Conservation (phyloP, 345 rosid species). For the Carallia brachiata region DNA sequence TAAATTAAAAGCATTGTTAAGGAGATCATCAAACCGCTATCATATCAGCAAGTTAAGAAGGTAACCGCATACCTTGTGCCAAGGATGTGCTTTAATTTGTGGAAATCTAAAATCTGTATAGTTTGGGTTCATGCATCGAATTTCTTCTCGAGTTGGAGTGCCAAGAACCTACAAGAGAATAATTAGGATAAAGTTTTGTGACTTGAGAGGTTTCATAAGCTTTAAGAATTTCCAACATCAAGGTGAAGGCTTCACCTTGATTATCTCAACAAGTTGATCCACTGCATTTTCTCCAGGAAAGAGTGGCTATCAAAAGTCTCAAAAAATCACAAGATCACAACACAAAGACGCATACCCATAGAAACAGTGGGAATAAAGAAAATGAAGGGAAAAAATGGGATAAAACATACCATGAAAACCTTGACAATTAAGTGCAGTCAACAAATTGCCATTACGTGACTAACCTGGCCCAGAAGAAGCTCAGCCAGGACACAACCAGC, state of each 20-base stretch:
- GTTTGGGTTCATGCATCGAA: constrained; percentile 88
- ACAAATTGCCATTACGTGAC: constrained; percentile 14
- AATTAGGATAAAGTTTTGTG: constrained; percentile 13
- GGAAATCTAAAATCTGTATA: constrained; percentile 79
- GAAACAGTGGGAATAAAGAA: not conserved
- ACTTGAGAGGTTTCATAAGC: constrained; percentile 1
- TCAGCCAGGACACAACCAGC: constrained; percentile 93
- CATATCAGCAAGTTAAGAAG: too few relatives aligned
- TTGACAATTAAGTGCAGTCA: not conserved
- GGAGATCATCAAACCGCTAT: too few relatives aligned
- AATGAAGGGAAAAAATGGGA: not conserved
- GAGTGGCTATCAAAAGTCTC: constrained; percentile 44
- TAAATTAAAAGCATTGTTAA: too few relatives aligned
- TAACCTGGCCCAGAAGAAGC: constrained; percentile 79
- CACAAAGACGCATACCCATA: not conserved
- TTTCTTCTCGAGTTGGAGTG: constrained; percentile 91
- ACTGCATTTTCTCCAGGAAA: constrained; percentile 85
- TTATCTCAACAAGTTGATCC: constrained; percentile 85
- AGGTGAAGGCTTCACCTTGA: constrained; percentile 44
- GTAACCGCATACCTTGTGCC: constrained; percentile 63
- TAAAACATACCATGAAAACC: not conserved
- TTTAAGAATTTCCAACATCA: not conserved
- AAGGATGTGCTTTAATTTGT: constrained; percentile 77
- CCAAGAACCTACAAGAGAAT: constrained; percentile 65
- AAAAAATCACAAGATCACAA: not conserved